Percentiles rank a stretch among this genome's conserved stretches.
Evolutionary conservation across 1,284 basidiomycete species (phyloP).

Genomic region (Leccinum discolor): DNA sequence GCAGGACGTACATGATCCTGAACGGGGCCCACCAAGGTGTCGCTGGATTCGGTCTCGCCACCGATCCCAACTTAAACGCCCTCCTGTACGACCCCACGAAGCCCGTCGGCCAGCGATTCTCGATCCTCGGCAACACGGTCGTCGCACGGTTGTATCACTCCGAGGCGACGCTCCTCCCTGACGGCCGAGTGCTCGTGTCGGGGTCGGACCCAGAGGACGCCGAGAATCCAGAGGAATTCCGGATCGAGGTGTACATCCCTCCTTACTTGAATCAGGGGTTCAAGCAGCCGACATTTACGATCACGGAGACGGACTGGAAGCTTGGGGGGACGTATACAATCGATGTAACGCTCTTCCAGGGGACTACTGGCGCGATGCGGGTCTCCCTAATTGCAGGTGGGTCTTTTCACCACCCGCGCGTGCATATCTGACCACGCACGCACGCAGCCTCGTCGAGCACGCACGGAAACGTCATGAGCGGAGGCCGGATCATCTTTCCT

Average conservation of each 20-base stretch:
- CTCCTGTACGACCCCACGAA: slow-evolving; percentile 69
- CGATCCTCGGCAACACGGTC: slow-evolving; percentile 68
- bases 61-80: slow-evolving; percentile 63
- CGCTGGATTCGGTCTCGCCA: slow-evolving; percentile 73
- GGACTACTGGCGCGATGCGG: slow-evolving; percentile 53
- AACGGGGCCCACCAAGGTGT: slow-evolving; percentile 67
- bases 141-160: slow-evolving; percentile 85
- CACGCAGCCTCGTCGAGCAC: slow-evolving; percentile 69
- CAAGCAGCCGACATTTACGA: slow-evolving; percentile 57
- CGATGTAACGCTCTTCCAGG: slow-evolving; percentile 55
- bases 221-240: slow-evolving; percentile 51
- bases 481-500: slow-evolving; percentile 69
- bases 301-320: slow-evolving; percentile 60
- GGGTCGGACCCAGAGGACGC: slow-evolving; percentile 64
- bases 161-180: slow-evolving; percentile 66
- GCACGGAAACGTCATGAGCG: slow-evolving; percentile 74
- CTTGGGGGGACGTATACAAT: slow-evolving; percentile 55
- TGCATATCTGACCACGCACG: neutral
- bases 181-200: slow-evolving; percentile 71
- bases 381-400: slow-evolving; percentile 65
- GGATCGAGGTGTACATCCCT: slow-evolving; percentile 76
- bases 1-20: slow-evolving; percentile 72
- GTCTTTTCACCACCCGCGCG: neutral
- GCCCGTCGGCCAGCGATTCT: slow-evolving; percentile 61
- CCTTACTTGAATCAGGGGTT: slow-evolving; percentile 68